Conservation (phyloP, 164 flowering plant genomes). For the Magnolia kwangsiensis region DNA sequence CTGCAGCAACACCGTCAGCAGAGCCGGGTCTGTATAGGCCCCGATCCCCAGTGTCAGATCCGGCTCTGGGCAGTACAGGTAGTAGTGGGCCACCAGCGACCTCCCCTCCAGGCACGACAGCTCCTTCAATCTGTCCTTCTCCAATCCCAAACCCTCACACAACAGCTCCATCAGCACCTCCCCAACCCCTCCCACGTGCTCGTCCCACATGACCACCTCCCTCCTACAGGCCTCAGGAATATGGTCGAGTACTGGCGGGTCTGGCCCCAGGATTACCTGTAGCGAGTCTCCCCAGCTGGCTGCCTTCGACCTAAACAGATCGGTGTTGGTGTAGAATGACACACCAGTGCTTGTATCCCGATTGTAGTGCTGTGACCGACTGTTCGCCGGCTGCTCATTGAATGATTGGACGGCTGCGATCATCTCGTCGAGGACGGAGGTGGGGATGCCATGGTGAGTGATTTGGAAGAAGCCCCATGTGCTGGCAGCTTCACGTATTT, state of each 20-base stretch:
- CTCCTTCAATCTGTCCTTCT: slow-evolving; percentile 31
- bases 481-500: slow-evolving; percentile 15
- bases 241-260: background rate
- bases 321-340: slow-evolving; percentile 12
- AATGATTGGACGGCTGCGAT: slow-evolving; percentile 6
- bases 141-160: slow-evolving; percentile 58
- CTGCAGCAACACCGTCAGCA: slow-evolving; percentile 60
- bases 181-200: slow-evolving; percentile 24
- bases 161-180: slow-evolving; percentile 43
- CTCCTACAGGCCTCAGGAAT: slow-evolving; percentile 22
- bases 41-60: slow-evolving; percentile 59
- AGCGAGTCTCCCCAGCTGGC: slow-evolving; percentile 32
- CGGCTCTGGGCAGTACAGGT: slow-evolving; percentile 74
- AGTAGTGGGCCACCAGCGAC: slow-evolving; percentile 49
- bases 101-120: slow-evolving; percentile 36
- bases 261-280: slow-evolving; percentile 16
- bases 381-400: slow-evolving; percentile 9
- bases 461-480: slow-evolving; percentile 30
- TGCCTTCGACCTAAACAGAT: slow-evolving; percentile 24
- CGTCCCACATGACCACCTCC: slow-evolving; percentile 45
- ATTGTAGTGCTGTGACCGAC: slow-evolving; percentile 5
- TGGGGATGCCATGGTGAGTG: slow-evolving; percentile 23
- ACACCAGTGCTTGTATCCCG: slow-evolving; percentile 6
- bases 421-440: slow-evolving; percentile 8
- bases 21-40: slow-evolving; percentile 60